phyloP scores from a whole-genome alignment of 345 rosid species.

The Theobroma cacao region DNA sequence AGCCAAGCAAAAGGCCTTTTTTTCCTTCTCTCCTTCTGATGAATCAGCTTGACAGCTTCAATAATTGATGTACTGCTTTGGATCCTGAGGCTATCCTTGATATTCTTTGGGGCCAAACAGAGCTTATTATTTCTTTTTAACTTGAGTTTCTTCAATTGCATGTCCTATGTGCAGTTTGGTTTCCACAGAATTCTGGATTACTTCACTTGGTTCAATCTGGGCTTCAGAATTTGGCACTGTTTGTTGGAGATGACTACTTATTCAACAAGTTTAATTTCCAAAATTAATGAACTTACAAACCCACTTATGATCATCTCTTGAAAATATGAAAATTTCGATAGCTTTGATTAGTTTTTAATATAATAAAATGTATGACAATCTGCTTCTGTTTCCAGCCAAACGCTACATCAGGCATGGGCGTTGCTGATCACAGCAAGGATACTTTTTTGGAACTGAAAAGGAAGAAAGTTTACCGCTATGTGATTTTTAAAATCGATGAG shows the following conservation, averaged over 20 bases:
- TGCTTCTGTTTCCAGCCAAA: constrained; percentile 44
- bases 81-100: background rate
- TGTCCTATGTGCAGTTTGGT: background rate
- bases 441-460: constrained; percentile 65
- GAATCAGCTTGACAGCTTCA: background rate
- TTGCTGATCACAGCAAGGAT: constrained; percentile 58
- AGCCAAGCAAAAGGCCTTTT: background rate
- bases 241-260: background rate
- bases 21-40: background rate
- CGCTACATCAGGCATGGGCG: constrained; percentile 82
- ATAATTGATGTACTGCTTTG: background rate
- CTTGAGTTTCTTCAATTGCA: background rate
- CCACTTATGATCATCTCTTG: background rate
- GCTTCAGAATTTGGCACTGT: background rate
- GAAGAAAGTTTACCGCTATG: constrained; percentile 66
- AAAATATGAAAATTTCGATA: background rate
- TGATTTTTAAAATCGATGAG: constrained; percentile 64
- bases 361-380: background rate
- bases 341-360: background rate
- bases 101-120: background rate
- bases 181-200: background rate
- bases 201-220: background rate
- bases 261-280: background rate
- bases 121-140: background rate
- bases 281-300: background rate